Evolutionary conservation across 768 basidiomycete species (phyloP).

Genomic region (Mycena sanguinolenta): DNA sequence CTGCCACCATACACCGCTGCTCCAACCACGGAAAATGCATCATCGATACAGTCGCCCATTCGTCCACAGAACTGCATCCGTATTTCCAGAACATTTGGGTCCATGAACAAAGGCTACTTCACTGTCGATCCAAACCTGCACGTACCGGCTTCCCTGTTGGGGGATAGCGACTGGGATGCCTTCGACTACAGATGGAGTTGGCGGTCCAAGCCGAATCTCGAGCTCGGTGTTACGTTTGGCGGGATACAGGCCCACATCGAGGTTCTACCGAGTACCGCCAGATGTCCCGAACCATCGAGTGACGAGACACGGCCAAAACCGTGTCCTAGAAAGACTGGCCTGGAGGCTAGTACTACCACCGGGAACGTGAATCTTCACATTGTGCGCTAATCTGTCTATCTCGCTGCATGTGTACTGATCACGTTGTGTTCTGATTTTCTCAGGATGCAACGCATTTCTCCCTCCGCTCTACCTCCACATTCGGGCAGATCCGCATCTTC

Average conservation of each 20-base stretch:
- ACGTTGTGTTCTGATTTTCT: not conserved
- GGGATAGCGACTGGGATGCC: not conserved
- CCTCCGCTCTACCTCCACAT: not conserved
- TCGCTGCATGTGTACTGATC: not conserved
- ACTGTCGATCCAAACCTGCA: conserved; percentile 12
- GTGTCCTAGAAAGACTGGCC: not conserved
- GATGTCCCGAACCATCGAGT: not conserved
- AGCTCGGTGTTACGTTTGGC: not conserved
- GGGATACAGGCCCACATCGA: conserved; percentile 1
- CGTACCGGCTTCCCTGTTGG: not conserved
- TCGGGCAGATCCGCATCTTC: conserved; percentile 14
- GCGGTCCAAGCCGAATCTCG: not conserved
- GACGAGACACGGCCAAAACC: too few species aligned
- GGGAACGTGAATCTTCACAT: conserved; percentile 1
- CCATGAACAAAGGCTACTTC: not conserved
- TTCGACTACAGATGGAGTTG: not conserved
- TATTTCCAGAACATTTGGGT: conserved; percentile 11
- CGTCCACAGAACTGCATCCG: conserved; percentile 4
- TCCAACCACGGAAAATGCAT: not conserved
- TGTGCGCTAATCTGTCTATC: conserved; percentile 6
- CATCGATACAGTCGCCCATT: not conserved
- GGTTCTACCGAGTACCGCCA: not conserved
- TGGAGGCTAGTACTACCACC: not conserved
- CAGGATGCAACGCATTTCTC: conserved; percentile 2
- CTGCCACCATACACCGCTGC: not conserved